Conservation (phyloP, 495 filamentous ascomycete species). For the Penicillium maclennaniae region DNA sequence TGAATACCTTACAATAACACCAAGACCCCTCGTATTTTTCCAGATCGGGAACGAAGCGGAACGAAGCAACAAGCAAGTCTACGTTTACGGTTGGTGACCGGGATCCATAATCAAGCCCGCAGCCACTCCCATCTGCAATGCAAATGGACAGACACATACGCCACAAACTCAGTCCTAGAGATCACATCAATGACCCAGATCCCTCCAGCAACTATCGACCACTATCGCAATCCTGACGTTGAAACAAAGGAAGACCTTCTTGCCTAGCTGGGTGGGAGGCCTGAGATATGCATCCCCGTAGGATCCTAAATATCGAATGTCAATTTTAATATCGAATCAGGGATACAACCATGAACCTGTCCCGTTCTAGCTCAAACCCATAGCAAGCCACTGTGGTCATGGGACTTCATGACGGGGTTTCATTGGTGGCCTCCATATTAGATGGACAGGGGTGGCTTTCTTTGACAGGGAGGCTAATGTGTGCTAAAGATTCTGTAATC, state of each 20-base stretch:
- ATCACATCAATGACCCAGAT: not conserved
- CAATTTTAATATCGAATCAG: not conserved
- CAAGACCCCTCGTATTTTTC: not conserved
- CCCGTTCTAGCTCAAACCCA: not conserved
- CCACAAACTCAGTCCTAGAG: not conserved
- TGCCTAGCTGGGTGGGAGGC: not conserved
- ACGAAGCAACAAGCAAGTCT: not conserved
- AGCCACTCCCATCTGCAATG: not conserved
- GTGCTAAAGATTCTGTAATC: not conserved
- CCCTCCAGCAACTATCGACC: not conserved
- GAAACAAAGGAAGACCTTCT: not conserved
- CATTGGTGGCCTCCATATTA: not conserved
- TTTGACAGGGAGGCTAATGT: not conserved
- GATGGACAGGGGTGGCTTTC: not conserved
- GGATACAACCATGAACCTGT: not conserved
- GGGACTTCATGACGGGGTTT: not conserved
- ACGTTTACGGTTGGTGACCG: not conserved
- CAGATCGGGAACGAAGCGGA: not conserved
- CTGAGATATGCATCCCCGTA: not conserved
- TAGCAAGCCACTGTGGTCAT: not conserved
- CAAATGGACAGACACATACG: not conserved
- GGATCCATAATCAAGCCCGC: not conserved
- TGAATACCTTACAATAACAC: not conserved
- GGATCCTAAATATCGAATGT: not conserved
- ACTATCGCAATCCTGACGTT: not conserved